Conservation (phyloP, 2,329 filamentous ascomycete species). For the Trichoderma sp. region DNA sequence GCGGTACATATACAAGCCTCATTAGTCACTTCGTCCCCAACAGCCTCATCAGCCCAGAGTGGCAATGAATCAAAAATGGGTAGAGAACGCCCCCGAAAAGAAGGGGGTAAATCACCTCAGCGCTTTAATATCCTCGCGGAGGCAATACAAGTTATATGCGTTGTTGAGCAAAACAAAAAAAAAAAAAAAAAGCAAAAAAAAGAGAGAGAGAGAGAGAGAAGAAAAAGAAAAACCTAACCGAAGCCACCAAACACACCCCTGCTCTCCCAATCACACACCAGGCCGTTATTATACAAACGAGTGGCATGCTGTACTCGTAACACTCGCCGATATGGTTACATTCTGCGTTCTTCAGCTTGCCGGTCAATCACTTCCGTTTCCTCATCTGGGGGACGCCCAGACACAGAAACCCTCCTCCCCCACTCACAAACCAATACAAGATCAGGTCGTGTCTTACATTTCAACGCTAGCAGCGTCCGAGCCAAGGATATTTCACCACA, state of each 20-base stretch:
- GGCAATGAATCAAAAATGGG: background rate
- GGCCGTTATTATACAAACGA: background rate
- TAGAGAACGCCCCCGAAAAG: background rate
- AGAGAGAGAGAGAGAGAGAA: background rate
- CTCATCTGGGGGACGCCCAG: background rate
- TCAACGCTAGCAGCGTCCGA: background rate
- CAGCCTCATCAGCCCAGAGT: background rate
- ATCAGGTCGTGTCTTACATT: background rate
- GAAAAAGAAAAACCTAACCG: background rate
- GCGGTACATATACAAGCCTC: background rate
- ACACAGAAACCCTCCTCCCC: background rate
- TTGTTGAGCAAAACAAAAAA: background rate
- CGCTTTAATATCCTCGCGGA: background rate
- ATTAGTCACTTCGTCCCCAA: background rate
- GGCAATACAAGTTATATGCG: background rate
- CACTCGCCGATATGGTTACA: background rate
- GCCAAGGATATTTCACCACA: background rate
- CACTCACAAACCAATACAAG: background rate
- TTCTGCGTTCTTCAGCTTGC: background rate
- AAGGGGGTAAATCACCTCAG: background rate
- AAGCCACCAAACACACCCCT: background rate
- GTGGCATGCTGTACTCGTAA: background rate
- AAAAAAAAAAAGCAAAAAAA: background rate
- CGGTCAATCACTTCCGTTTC: background rate
- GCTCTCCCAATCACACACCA: background rate